Evolutionary conservation across 2,329 filamentous ascomycete species (phyloP).

Genomic region (Pseudopyricularia javanii): DNA sequence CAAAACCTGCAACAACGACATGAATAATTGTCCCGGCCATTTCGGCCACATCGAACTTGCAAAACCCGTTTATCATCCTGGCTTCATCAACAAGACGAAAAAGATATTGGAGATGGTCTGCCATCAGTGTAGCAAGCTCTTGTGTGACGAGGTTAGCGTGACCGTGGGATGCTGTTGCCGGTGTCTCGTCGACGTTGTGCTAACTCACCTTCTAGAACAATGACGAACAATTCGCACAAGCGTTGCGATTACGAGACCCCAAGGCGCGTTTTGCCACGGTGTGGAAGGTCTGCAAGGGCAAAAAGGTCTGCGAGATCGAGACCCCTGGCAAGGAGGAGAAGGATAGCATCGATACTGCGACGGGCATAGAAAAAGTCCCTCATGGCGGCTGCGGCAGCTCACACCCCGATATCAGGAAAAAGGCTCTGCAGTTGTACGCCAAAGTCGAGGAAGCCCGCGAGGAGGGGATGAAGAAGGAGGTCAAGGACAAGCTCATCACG

Average conservation of each 20-base stretch:
- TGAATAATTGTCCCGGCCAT: constrained; percentile 92
- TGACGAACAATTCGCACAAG: constrained; percentile 72
- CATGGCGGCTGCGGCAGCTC: constrained; percentile 92
- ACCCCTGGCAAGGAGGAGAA: constrained; percentile 50
- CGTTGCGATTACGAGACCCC: constrained; percentile 75
- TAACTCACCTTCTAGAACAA: constrained; percentile 20
- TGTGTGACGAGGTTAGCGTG: constrained; percentile 93
- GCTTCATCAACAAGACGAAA: constrained; percentile 98
- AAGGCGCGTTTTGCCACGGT: constrained; percentile 90
- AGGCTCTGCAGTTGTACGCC: constrained; percentile 71
- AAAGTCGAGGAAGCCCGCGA: constrained; percentile 66
- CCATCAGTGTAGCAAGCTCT: constrained; percentile 96
- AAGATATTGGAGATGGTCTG: constrained; percentile 98
- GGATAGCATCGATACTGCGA: constrained; percentile 26
- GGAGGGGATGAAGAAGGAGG: constrained; percentile 59
- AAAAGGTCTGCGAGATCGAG: constrained; percentile 73
- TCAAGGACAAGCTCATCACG: constrained; percentile 64
- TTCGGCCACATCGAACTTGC: constrained; percentile 98
- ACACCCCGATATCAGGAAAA: constrained; percentile 79
- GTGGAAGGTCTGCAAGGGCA: constrained; percentile 85
- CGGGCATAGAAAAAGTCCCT: constrained; percentile 1
- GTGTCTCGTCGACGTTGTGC: not conserved
- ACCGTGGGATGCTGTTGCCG: not conserved
- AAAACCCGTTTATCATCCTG: constrained; percentile 86
- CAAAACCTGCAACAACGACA: constrained; percentile 90